These are phyloP conservation scores for Calonectria fujianensis DNA, from an alignment of 2,329 filamentous ascomycete genomes.

Conservation along the genomic window DNA sequence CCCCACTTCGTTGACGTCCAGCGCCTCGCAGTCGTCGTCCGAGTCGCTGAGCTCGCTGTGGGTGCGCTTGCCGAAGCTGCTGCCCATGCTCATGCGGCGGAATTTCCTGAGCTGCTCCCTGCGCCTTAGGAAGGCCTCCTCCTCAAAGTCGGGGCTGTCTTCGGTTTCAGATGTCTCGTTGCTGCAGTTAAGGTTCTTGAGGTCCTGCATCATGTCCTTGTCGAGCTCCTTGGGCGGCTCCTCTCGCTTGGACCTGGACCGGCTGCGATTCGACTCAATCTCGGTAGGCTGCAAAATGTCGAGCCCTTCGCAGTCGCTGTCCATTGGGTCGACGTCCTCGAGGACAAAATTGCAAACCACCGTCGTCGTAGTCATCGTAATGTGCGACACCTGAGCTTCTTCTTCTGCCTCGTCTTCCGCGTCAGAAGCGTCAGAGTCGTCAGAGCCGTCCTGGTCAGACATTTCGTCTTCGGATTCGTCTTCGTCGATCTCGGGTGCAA, in stretches of 20 bases:
- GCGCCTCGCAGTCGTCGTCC: conserved; percentile 64
- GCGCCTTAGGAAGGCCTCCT: conserved; percentile 63
- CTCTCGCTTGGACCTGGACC: conserved; percentile 63
- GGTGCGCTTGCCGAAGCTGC: conserved; percentile 73
- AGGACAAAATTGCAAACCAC: conserved; percentile 61
- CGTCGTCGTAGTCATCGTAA: conserved; percentile 46
- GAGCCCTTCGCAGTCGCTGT: conserved; percentile 65
- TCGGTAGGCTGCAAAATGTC: conserved; percentile 66
- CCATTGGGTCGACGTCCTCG: conserved; percentile 69
- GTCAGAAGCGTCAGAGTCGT: conserved; percentile 51
- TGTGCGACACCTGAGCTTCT: conserved; percentile 49
- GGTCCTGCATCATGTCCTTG: conserved; percentile 65
- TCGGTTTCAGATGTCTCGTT: conserved; percentile 62
- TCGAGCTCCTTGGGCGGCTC: conserved; percentile 61
- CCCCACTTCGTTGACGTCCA: conserved; percentile 65
- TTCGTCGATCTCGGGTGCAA: conserved; percentile 41
- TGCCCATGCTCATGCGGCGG: conserved; percentile 70
- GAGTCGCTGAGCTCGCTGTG: conserved; percentile 73
- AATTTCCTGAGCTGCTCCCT: conserved; percentile 66
- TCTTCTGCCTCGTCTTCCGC: conserved; percentile 44
- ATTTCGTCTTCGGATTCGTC: conserved; percentile 44
- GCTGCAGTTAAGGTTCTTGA: conserved; percentile 68
- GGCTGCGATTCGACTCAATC: conserved; percentile 68
- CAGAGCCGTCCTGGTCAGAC: conserved; percentile 45
- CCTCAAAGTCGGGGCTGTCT: conserved; percentile 61